Evolutionary conservation across 202 grass and related monocot genomes (phyloP).

Genomic region (Panicum hallii): DNA sequence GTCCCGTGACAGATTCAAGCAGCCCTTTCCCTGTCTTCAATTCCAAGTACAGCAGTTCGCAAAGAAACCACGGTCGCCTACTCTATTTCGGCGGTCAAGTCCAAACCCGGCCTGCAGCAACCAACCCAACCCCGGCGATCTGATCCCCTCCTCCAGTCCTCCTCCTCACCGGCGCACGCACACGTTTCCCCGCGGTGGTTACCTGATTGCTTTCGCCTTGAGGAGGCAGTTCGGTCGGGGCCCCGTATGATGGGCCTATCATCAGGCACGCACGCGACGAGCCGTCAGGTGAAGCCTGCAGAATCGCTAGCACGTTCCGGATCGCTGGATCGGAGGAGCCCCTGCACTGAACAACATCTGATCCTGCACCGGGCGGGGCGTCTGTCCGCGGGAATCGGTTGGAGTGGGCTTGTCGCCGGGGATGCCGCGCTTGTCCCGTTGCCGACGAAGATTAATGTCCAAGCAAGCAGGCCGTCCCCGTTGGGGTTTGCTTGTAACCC

Average conservation of each 20-base stretch:
- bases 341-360: not conserved
- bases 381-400: slow-evolving; percentile 18
- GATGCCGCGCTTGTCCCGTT: slow-evolving; percentile 51
- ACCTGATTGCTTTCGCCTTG: slow-evolving; percentile 48
- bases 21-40: not conserved
- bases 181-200: slow-evolving; percentile 37
- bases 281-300: not conserved
- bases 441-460: slow-evolving; percentile 24
- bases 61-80: not conserved
- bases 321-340: not conserved
- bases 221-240: slow-evolving; percentile 12
- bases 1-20: not conserved
- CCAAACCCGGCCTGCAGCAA: not conserved
- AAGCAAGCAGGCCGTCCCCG: slow-evolving; percentile 42
- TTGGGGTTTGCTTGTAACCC: not conserved
- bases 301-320: not conserved
- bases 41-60: not conserved
- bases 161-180: not conserved
- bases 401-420: slow-evolving; percentile 46
- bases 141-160: not conserved
- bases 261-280: not conserved
- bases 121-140: slow-evolving; percentile 30
- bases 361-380: not conserved
- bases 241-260: not conserved
- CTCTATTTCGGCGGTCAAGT: not conserved